Base-by-base conservation (phyloP, 2,329 filamentous ascomycete genomes). In the Intubia oerlemansii region DNA sequence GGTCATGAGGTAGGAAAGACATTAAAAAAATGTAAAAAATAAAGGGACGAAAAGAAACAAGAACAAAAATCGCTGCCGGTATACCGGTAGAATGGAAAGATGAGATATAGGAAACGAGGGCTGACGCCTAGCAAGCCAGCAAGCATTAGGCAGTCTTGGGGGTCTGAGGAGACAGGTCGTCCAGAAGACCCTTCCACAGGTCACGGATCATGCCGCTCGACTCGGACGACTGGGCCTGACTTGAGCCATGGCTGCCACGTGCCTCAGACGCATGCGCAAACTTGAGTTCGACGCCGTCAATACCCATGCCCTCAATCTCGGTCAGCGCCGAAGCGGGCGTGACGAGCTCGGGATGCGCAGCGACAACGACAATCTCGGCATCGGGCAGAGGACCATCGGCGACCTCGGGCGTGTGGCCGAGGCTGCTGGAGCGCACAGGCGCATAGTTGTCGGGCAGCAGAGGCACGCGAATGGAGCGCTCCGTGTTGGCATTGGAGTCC, bases 361-460 rank as follows among this genome's bases (percentile, higher is more conserved):
- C 67, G 17, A 73, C 49, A 35, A 73, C 57, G 38, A 53, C 52
- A 42, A 64, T 63, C 42, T 61, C 50, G 11, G 56, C 51, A 24
- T 39, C 38, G 5, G 48, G 40, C 22, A 59, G 37, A 8, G 57
- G 51, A 5, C 44, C 47, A 32, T 62, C 55, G 10, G 42, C 30
- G 10, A 48, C 44, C 38, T 63, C 56, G 20, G 56, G 48, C 1
- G 41, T 44, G 37, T 59, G 53, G 29, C 57, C 49, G 8, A 48
- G 44, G 26, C 44, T 41, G 17, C 52, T 43, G 6, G 45, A 43
- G 38, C 59, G 52, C 30, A 58, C 50, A 7, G 52, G 48, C 24
- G 44, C 43, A 46, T 58, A 64, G 51, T 62, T 66, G 47, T 71
- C 66, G 10, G 66, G 66, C 8, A 71, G 53, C 5, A 72, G 52